Evolutionary conservation across 768 basidiomycete genomes (phyloP).

Genomic region (Mycena belliarum): DNA sequence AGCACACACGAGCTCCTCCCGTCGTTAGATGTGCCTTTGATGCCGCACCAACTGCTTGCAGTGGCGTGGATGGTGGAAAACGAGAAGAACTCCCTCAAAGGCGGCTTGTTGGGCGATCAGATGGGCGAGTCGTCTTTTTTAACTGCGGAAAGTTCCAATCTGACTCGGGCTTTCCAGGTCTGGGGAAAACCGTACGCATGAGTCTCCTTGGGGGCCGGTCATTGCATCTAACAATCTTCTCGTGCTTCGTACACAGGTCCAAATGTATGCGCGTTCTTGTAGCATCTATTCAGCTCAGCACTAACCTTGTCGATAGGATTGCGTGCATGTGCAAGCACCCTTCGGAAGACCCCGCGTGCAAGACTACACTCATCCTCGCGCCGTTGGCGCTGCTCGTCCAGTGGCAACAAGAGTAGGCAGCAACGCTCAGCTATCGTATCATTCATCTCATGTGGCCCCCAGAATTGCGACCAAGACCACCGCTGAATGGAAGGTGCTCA

Average conservation of each 20-base stretch:
- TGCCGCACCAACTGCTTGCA: conserved; percentile 70
- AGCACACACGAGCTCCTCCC: conserved; percentile 49
- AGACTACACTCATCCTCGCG: conserved; percentile 68
- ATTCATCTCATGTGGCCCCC: not conserved
- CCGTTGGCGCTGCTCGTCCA: conserved; percentile 68
- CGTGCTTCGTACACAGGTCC: too few relatives aligned
- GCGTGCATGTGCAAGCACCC: conserved; percentile 58
- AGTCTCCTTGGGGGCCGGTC: not conserved
- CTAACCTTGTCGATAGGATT: conserved; percentile 42
- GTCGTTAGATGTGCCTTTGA: conserved; percentile 59
- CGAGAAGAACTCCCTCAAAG: conserved; percentile 40
- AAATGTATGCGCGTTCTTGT: not conserved
- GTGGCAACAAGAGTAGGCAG: conserved; percentile 52
- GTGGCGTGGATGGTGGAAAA: conserved; percentile 64
- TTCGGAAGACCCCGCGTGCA: conserved; percentile 49
- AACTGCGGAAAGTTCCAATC: not conserved
- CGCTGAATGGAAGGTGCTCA: conserved; percentile 46
- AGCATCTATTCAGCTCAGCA: not conserved
- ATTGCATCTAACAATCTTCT: too few relatives aligned
- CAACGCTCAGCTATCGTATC: not conserved
- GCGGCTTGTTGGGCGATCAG: conserved; percentile 54
- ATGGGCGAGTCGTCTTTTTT: conserved; percentile 55
- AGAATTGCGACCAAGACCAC: conserved; percentile 56
- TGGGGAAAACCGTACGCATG: conserved; percentile 49
- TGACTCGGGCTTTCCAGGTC: not conserved